These are phyloP conservation scores for Urostyla sp. DNA, from an alignment of 73 alveolate species.

Conservation along the genomic window DNA sequence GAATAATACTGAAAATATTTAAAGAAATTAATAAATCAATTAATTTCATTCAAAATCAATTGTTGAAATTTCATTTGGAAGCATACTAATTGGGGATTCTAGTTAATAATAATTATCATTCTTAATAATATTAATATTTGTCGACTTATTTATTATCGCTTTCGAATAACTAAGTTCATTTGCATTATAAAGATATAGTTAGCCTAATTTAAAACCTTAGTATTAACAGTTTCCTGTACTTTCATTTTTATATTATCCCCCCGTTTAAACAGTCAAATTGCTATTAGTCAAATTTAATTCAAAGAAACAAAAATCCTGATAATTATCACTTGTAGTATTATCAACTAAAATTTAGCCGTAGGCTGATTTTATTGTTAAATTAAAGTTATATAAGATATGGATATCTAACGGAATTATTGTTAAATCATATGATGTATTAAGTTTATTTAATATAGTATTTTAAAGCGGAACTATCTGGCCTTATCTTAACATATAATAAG, in stretches of 20 bases:
- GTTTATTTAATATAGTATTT: neutral
- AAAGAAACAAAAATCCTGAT: conserved; percentile 13
- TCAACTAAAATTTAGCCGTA: neutral
- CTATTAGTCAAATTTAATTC: neutral
- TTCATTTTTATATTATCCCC: neutral
- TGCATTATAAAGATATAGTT: neutral
- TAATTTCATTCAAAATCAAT: conserved; percentile 4
- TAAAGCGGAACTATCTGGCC: neutral
- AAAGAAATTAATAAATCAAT: no score
- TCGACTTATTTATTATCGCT: neutral
- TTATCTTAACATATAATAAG: neutral
- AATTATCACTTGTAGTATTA: neutral
- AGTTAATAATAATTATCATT: neutral
- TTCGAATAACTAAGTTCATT: neutral
- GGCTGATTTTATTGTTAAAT: neutral
- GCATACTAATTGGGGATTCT: conserved; percentile 19
- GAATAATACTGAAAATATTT: no score
- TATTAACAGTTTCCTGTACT: no score
- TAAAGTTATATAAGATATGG: neutral
- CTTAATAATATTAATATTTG: neutral
- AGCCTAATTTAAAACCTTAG: conserved; percentile 15
- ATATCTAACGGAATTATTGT: conserved; percentile 9
- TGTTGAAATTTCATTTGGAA: neutral
- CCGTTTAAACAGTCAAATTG: neutral
- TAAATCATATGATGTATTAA: neutral